Evolutionary conservation across 2,329 filamentous ascomycete species (phyloP).

Genomic region (Penicillium sp.): DNA sequence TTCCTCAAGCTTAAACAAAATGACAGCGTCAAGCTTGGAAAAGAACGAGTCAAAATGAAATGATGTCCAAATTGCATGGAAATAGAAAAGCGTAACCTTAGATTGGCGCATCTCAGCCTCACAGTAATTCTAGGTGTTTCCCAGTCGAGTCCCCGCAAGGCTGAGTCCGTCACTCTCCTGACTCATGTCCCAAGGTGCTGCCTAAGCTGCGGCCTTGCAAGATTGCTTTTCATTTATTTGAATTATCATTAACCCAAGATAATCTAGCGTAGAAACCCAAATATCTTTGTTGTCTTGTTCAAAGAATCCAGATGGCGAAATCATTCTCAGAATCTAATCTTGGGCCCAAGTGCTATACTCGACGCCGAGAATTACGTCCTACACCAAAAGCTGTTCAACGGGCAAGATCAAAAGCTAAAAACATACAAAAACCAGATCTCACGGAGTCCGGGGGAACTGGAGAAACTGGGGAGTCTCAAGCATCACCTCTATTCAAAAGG

Average conservation of each 20-base stretch:
- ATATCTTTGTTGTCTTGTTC: too few relatives aligned
- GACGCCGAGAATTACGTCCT: background rate
- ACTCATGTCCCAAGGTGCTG: too few relatives aligned
- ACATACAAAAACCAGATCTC: background rate
- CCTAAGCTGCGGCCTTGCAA: too few relatives aligned
- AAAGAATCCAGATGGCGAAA: background rate
- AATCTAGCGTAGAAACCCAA: background rate
- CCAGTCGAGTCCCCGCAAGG: background rate
- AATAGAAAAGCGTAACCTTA: background rate
- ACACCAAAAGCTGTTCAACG: background rate
- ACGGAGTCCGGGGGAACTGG: background rate
- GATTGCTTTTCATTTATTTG: too few relatives aligned
- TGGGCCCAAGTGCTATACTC: background rate
- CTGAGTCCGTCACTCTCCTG: background rate
- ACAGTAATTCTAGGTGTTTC: background rate
- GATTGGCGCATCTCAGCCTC: background rate
- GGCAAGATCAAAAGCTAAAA: background rate
- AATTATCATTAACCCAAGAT: too few relatives aligned
- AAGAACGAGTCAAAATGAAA: background rate
- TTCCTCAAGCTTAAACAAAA: slow-evolving; percentile 21
- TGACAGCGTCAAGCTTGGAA: background rate
- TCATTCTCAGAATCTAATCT: background rate
- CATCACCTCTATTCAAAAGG: background rate
- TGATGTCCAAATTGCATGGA: slow-evolving; percentile 33
- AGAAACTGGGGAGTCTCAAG: background rate